Base-by-base conservation (phyloP, 257 asterid species). In the Jasminum sambac region DNA sequence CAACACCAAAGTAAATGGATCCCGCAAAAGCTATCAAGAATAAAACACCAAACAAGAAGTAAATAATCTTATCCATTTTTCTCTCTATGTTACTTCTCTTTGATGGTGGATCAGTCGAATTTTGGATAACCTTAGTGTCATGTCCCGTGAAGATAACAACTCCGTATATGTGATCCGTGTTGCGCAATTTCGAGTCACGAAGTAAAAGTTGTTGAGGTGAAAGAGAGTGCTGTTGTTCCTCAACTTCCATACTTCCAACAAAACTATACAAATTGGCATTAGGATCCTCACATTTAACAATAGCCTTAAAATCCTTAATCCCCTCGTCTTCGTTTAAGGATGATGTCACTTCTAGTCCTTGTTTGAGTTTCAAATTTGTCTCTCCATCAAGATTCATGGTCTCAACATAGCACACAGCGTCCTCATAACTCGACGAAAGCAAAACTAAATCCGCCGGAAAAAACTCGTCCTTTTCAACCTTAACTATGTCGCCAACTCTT, bases 351-450 rank as follows among this genome's bases (percentile, higher is more conserved):
- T 93, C 98, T 62, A 87, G 69, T 17, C 89, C 89, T 74, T 93
- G 97, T 75, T 87, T 93, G 66, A 93, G 88, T 78, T 93, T 93
- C 80, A 93, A 72, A 77, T 93, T 93, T 5, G 98, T 93, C 78
- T 93, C 98, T 4, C 98, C 98, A 10, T 90, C 98, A 41, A 93
- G 95, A 65, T 90, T 93, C 98, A 93, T 93, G 21, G 98, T 91
- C 88, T 94, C 97, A 5, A 94, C 99, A 60, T 91, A 91, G 84
- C 99, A 89, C 19, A 91, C 70, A 1, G 88, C 95, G 71, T 91
- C 99, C 2, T 91, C 99, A 24, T 86, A 94, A 70, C 89, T 84
- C 16, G 99, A 89, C 0, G 99, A 89, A 42, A 94, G 96, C 77
- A 94, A 72, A 64, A 94, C 71, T 43, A 93, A 85, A 69, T 93